Evolutionary conservation across 2,329 filamentous ascomycete species (phyloP), one percentile per base, ranked within the genome.

Genomic region (Sporothrix variecibatus): DNA sequence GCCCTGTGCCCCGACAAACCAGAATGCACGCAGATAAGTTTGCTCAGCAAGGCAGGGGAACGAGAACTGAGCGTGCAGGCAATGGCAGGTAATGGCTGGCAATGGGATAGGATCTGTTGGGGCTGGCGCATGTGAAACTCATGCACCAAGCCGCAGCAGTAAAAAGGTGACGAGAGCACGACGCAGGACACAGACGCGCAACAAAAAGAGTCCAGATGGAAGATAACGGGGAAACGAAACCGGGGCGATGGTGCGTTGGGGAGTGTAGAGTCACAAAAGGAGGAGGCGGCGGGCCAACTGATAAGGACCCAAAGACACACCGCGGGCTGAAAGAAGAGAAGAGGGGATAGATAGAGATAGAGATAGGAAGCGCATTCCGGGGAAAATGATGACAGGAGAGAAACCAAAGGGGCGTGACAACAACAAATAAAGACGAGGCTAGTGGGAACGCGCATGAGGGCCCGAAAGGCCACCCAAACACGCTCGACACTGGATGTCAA

Each of bases 291-390:
- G 11, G 60, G 38, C 20, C 23, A 56, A 46, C 62, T 67, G 62
- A 67, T 67, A 67, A 43, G 12, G 62, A 46, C n/a, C 38, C n/a
- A 28, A 67, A 23, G 11, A n/a, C 62, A 46, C 5, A 46, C 38
- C 38, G 62, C 23, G 8, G 38, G 38, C 43, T 34, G 64, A n/a
- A 49, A 68, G 20, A n/a, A 4, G 58, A n/a, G 8, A 26, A 40
- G 23, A 15, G 28, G 31, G 49, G 64, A n/a, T n/a, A 38, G 46
- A 67, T 7, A 60, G 60, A 34, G 43, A 65, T 38, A 67, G 56
- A 69, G 64, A 72, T 72, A 72, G 70, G 70, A 64, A 40, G 56
- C 43, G 40, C 40, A 64, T 64, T 72, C 56, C 56, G 70, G 56
- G 56, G 70, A 72, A 72, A 28, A 51, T 23, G 40, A 64, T 60